Base-by-base conservation (phyloP, 768 basidiomycete genomes). In the Rhodosporidiobolus sp. region DNA sequence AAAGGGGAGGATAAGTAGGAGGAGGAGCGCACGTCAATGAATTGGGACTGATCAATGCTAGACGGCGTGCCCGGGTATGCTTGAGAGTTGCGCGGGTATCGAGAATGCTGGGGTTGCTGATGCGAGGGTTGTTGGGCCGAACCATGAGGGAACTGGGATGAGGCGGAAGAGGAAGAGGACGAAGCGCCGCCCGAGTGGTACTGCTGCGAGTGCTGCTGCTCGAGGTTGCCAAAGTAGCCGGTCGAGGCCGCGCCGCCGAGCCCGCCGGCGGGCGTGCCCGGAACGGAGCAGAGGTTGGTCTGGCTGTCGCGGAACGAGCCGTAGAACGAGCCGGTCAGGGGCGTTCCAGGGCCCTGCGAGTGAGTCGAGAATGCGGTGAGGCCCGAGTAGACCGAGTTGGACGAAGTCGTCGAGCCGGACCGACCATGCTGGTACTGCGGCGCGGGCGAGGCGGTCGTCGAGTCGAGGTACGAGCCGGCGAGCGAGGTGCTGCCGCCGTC, bases 361-460 rank as follows among this genome's bases (percentile, higher is more conserved):
- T 49, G 35, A 1, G 71, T 60, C 24, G 74, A 76, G 70, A 76
- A 76, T 19, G 68, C 70, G 28, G 74, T 72, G 16, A 76, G 22
- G 38, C 70, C 67, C 22, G 74, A 76, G 65, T 66, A 66, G 57
- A 69, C 65, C 56, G 70, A 72, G 22, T 62, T 69, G 43, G 61
- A 69, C 43, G 74, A 76, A 3, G 74, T 70, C 22, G 74, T 76
- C 64, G 74, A 76, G n/a, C 70, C 74, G n/a, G 74, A 72, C 45
- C 74, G 74, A 14, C 59, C 64, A 49, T 76, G 74, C 26, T 52
- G 45, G 48, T 22, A 49, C 49, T 49, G 50, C 28, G 57, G 57
- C 9, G 57, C 70, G 0, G 74, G 74, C n/a, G 74, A 76, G 19
- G 62, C 62, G 53, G 26, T 49, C 6, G 49, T 49, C 52, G 45